Conservation (phyloP, 106 monocot genomes). For the Hemerocallis citrina region DNA sequence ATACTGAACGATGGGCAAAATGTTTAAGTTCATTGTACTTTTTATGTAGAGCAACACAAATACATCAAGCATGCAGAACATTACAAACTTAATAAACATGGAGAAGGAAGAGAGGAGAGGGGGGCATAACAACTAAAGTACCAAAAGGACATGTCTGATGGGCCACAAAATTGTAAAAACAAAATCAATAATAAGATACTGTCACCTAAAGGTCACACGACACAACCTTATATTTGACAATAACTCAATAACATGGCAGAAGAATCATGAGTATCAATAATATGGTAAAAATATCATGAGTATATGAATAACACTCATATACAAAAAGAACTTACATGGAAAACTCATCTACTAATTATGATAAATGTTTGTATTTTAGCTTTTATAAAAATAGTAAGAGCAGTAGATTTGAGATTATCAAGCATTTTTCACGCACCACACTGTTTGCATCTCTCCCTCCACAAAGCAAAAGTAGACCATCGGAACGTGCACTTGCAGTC, state of each 20-base stretch:
- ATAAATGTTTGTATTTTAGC: neutral
- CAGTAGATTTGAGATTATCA: conserved; percentile 3
- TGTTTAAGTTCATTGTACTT: no score
- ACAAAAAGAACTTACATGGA: neutral
- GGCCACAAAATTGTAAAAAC: neutral
- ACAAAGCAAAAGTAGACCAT: conserved; percentile 96
- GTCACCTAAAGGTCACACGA: neutral
- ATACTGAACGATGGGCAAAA: no score
- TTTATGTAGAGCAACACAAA: no score
- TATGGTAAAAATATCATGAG: neutral
- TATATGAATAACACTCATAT: neutral
- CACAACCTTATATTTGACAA: neutral
- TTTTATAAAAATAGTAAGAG: neutral
- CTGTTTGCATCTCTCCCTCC: conserved; percentile 99
- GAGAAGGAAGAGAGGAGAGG: no score
- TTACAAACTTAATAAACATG: no score
- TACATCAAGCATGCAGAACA: no score
- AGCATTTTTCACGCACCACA: conserved; percentile 59
- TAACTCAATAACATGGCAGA: no score
- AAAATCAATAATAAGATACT: neutral
- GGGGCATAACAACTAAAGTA: neutral
- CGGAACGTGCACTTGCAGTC: conserved; percentile 98
- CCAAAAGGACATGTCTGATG: neutral
- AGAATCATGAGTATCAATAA: neutral
- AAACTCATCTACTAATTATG: neutral